Percentiles rank a stretch among this genome's conserved stretches.
These are phyloP conservation scores for Trichosporon ovoides DNA, from an alignment of 1,284 basidiomycete species.

Conservation along the genomic window DNA sequence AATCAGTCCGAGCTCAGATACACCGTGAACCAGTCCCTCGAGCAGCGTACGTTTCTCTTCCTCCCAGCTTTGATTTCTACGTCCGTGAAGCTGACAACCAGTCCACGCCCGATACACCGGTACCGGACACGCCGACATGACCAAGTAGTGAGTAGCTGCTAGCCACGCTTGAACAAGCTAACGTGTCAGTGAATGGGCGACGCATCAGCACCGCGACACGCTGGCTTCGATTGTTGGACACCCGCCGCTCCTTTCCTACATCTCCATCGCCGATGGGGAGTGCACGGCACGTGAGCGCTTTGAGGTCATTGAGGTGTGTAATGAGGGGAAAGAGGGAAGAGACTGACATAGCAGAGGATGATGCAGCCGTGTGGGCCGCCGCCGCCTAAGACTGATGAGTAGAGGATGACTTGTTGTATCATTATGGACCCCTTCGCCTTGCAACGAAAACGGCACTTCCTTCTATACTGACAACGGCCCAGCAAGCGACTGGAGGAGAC, in stretches of 20 bases:
- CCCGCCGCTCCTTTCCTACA: constrained; percentile 73
- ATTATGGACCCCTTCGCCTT: neutral
- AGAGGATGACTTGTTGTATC: constrained; percentile 22
- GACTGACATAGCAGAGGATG: constrained; percentile 64
- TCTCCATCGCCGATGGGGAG: constrained; percentile 91
- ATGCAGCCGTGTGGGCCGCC: constrained; percentile 97
- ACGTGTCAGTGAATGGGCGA: constrained; percentile 80
- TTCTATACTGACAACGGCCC: neutral
- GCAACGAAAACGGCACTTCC: neutral
- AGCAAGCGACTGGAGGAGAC: too few relatives aligned
- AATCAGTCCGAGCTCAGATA: constrained; percentile 73
- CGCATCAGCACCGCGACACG: constrained; percentile 94
- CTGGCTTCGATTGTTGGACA: constrained; percentile 88
- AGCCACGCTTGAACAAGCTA: neutral
- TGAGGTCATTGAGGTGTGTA: constrained; percentile 85
- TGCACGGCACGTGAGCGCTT: constrained; percentile 82
- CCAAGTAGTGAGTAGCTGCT: constrained; percentile 71
- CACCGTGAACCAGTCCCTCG: constrained; percentile 87
- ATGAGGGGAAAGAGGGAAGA: too few relatives aligned
- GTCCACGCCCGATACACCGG: constrained; percentile 96
- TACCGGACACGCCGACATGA: constrained; percentile 87
- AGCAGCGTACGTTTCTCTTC: constrained; percentile 75
- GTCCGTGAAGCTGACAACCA: constrained; percentile 50
- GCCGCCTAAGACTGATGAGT: constrained; percentile 83
- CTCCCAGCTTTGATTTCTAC: too few relatives aligned